Evolutionary conservation across 106 monocot species (phyloP).

Genomic region (Dactylorhiza incarnata): DNA sequence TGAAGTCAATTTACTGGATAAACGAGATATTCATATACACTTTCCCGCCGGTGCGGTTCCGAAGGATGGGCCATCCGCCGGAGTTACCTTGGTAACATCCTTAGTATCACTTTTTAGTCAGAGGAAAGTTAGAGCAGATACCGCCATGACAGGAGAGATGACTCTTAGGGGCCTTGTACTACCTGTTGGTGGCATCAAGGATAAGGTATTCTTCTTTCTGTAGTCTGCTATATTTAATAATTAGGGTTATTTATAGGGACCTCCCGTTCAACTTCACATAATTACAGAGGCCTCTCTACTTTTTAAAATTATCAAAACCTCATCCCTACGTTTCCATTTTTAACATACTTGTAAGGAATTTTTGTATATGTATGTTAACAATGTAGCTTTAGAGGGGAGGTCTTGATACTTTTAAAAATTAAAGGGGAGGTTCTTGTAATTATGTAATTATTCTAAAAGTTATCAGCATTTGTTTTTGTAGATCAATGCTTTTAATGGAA

Average conservation of each 20-base stretch:
- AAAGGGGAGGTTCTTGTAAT: not conserved
- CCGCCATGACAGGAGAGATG: constrained; percentile 98
- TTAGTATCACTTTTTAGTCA: constrained; percentile 88
- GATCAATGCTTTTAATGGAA: not conserved
- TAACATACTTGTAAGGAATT: too few species aligned
- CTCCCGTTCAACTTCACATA: not conserved
- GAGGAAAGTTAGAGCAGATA: constrained; percentile 77
- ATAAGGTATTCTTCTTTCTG: constrained; percentile 47
- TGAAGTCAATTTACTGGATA: constrained; percentile 62
- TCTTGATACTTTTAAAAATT: not conserved
- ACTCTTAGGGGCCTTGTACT: constrained; percentile 89
- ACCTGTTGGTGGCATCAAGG: constrained; percentile 94
- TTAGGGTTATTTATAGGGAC: not conserved
- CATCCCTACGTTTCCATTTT: too few species aligned
- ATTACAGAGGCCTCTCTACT: not conserved
- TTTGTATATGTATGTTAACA: too few species aligned
- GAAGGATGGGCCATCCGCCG: constrained; percentile 98
- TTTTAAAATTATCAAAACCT: not conserved
- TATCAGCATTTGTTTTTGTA: not conserved
- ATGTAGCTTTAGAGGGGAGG: not conserved
- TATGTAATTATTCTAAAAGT: not conserved
- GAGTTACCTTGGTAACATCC: constrained; percentile 95
- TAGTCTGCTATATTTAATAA: not conserved
- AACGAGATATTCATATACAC: constrained; percentile 90
- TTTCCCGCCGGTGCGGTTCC: constrained; percentile 98